Percentiles rank a stretch among this genome's conserved stretches.
These are phyloP conservation scores for Tricholoma bakamatsutake DNA, from an alignment of 768 basidiomycete species.

Conservation along the genomic window DNA sequence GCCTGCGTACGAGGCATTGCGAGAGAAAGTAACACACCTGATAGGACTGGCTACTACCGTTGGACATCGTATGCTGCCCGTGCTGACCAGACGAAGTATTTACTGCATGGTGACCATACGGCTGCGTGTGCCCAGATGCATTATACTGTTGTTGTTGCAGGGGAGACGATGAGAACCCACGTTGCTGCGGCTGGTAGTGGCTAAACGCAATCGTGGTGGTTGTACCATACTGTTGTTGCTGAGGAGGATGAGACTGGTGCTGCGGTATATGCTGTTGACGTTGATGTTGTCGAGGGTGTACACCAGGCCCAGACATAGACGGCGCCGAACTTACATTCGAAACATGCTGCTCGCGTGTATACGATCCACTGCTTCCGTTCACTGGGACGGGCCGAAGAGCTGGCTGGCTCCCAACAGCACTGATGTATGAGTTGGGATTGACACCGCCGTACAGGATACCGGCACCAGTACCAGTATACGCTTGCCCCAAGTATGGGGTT, in stretches of 20 bases:
- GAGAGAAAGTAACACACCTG: conserved; percentile 8
- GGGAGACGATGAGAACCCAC: conserved; percentile 25
- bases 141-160: conserved; percentile 15
- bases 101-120: conserved; percentile 16
- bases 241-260: conserved; percentile 5
- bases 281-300: conserved; percentile 3
- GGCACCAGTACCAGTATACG: background rate
- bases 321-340: conserved; percentile 3
- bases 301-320: background rate
- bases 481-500: background rate
- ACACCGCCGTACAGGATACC: background rate
- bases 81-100: conserved; percentile 2
- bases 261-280: conserved; percentile 9
- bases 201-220: conserved; percentile 34
- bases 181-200: conserved; percentile 42
- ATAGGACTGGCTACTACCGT: conserved; percentile 9
- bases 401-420: background rate
- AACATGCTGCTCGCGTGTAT: conserved; percentile 8
- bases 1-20: background rate
- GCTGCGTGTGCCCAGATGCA: conserved; percentile 14
- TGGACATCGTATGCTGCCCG: conserved; percentile 10
- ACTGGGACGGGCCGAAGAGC: background rate
- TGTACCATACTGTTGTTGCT: conserved; percentile 13
- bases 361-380: conserved; percentile 10
- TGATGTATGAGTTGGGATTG: conserved; percentile 10